Base-by-base conservation (phyloP, 768 basidiomycete species). In the Hemileccinum impolitum region DNA sequence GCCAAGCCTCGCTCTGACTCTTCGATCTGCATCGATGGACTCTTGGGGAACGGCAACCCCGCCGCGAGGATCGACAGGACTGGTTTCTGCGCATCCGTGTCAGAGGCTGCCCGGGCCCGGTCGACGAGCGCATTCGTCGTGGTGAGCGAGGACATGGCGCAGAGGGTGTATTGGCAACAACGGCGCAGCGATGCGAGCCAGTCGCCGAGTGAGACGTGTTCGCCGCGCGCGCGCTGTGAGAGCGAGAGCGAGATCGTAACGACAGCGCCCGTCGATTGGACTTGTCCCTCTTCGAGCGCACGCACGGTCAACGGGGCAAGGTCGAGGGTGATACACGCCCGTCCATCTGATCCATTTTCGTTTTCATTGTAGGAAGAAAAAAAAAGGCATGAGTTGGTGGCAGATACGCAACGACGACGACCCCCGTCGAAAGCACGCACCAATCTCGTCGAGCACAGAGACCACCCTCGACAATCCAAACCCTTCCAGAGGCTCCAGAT, bases 21-120 rank as follows among this genome's bases (percentile, higher is more conserved):
- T 5, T 67, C 62, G 10, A 83, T 56, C 55, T 82, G 82, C 45
- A 80, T 70, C 1, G 86, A 89, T 11, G 88, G 87, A 56, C 86
- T 87, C 65, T 82, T 87, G 12, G 86, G 86, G 3, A 88, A 56
- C 4, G 87, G 85, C 5, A 75, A 51, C 3, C 77, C 79, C 3
- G 74, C 66, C 4, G 68, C 64, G 31, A 77, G 60, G 46, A 76
- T 68, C 18, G 74, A 69, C 39, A 69, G 48, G 38, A 74, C 61
- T 18, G 72, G 69, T 17, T 64, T 57, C 31, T 65, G 68, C 1
- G 66, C 61, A 37, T 67, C 72, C 6, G 34, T 50, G 40, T 64
- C 64, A 9, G 62, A 56, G 32, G 52, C 48, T 2, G 64, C 58
- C 2, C 62, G 64, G 28, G 28, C 11, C 3, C 61, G 64, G 14